A percentile compares a stretch with the other conserved stretches of the same genome.
These are phyloP conservation scores for Trichoderma endophyticum DNA, from an alignment of 2,329 filamentous ascomycete genomes.

Conservation along the genomic window DNA sequence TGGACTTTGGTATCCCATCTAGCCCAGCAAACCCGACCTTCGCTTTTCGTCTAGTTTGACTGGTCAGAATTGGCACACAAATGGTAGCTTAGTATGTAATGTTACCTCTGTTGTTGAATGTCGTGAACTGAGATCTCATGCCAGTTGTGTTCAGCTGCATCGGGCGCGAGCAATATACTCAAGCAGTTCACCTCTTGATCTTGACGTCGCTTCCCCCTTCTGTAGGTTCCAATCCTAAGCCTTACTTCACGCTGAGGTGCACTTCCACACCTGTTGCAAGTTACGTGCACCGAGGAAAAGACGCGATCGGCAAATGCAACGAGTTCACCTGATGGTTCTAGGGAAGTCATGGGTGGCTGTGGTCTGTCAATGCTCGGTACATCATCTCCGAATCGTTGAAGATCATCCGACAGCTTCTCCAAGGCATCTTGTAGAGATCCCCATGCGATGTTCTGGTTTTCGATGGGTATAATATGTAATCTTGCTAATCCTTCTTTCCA, in stretches of 20 bases:
- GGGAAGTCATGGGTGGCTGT: not conserved
- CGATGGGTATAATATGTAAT: not conserved
- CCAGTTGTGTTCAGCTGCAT: not conserved
- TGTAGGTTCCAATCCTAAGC: not conserved
- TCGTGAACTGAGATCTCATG: not conserved
- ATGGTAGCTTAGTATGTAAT: not conserved
- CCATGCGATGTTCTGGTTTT: not conserved
- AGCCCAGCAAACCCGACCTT: not conserved
- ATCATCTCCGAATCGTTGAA: not conserved
- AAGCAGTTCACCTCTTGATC: not conserved
- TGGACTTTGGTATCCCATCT: not conserved
- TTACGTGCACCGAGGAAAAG: not conserved
- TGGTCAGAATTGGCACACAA: not conserved
- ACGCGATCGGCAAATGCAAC: not conserved
- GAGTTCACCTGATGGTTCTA: not conserved
- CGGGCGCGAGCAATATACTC: not conserved
- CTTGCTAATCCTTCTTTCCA: not conserved
- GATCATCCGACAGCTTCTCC: not conserved
- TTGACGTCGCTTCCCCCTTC: not conserved
- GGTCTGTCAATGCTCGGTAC: not conserved
- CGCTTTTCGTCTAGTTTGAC: not conserved
- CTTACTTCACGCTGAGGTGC: not conserved
- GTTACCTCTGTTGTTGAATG: not conserved
- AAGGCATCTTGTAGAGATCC: not conserved
- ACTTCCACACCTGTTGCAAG: not conserved